These are phyloP conservation scores for Aspergillus hortae DNA, from an alignment of 2,329 filamentous ascomycete genomes.

Conservation along the genomic window DNA sequence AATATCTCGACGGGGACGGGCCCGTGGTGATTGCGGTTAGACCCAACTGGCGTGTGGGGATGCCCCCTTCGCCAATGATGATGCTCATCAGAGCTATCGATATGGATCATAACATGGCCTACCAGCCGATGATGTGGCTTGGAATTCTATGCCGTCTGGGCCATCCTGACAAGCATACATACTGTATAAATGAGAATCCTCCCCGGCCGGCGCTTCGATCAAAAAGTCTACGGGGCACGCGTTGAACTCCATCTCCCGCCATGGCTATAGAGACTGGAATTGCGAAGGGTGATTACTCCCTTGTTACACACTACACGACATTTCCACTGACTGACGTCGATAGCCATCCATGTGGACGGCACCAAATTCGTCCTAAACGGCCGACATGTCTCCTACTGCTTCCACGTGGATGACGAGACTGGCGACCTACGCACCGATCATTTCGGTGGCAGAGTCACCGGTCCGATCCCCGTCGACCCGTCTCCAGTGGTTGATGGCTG, in stretches of 20 bases:
- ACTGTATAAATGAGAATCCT: too few relatives aligned
- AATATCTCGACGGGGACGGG: not conserved
- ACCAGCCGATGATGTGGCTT: too few relatives aligned
- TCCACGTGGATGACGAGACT: constrained; percentile 57
- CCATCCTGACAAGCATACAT: too few relatives aligned
- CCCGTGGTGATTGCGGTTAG: not conserved
- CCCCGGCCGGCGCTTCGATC: too few relatives aligned
- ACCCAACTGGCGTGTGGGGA: not conserved
- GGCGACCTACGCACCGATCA: constrained; percentile 60
- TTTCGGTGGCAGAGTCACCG: constrained; percentile 56
- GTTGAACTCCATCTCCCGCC: too few relatives aligned
- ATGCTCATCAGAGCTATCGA: not conserved
- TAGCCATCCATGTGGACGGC: constrained; percentile 52
- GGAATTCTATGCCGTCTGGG: too few relatives aligned
- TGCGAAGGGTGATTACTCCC: not conserved
- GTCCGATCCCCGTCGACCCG: constrained; percentile 46
- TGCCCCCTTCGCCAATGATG: not conserved
- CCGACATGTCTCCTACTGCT: constrained; percentile 57
- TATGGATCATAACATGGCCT: too few relatives aligned
- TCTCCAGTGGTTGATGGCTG: constrained; percentile 48
- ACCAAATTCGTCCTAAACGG: constrained; percentile 57
- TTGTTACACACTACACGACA: not conserved
- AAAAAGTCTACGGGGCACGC: too few relatives aligned
- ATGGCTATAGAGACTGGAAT: too few relatives aligned
- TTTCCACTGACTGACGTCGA: not conserved